phyloP scores from a whole-genome alignment of 208 protist genomes.

The Kentomonas sorsogonicus region DNA sequence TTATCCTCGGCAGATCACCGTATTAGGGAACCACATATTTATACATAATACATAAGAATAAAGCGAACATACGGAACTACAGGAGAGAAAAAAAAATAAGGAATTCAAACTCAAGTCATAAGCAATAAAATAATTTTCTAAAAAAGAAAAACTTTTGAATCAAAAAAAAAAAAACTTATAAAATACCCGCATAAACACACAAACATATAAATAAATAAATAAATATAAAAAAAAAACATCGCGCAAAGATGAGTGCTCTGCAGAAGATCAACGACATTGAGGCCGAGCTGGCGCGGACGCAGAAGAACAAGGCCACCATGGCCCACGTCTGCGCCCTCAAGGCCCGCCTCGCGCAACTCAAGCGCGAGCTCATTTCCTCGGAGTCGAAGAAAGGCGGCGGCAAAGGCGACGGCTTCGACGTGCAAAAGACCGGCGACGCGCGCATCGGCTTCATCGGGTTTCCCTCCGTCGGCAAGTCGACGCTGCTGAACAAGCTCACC shows the following conservation, averaged over 20 bases:
- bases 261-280: slow-evolving; percentile 96
- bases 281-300: slow-evolving; percentile 96
- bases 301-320: slow-evolving; percentile 98
- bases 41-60: too few relatives aligned
- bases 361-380: slow-evolving; percentile 92
- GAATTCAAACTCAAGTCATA: too few relatives aligned
- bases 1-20: too few relatives aligned
- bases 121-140: slow-evolving; percentile 1
- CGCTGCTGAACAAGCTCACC: slow-evolving; percentile 96
- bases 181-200: neutral
- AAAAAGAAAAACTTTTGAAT: slow-evolving; percentile 6
- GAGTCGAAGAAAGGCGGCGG: slow-evolving; percentile 85
- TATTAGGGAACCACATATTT: too few relatives aligned
- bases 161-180: slow-evolving; percentile 2
- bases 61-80: too few relatives aligned
- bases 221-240: slow-evolving; percentile 7
- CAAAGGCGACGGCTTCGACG: slow-evolving; percentile 96
- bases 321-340: slow-evolving; percentile 97
- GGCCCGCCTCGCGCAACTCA: slow-evolving; percentile 97
- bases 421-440: slow-evolving; percentile 96
- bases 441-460: slow-evolving; percentile 97
- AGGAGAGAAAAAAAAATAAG: too few relatives aligned
- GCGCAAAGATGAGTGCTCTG: slow-evolving; percentile 43
- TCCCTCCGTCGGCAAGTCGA: slow-evolving; percentile 97
- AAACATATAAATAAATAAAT: neutral